Evolutionary conservation across 2,329 filamentous ascomycete genomes (phyloP), one percentile per base, ranked within the genome.

Genomic region (Trichocomaceae sp.): DNA sequence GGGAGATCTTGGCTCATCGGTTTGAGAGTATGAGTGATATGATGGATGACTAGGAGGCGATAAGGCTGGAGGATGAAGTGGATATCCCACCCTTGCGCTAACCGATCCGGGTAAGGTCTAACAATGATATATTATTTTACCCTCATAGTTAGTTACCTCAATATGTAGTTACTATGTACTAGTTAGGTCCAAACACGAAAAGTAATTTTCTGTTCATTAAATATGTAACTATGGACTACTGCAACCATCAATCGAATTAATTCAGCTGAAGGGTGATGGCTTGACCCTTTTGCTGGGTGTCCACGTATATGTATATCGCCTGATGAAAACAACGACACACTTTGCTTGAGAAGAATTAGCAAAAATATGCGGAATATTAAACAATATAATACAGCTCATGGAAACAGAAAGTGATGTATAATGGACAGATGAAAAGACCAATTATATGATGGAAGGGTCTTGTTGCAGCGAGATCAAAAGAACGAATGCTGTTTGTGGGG

Each of bases 381-480:
- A 52, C 10, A 31, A 15, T 33, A 46, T 46, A 23, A 33, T 46
- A 52, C 50, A 52, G 50, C 50, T 52, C 50, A 17, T 26, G 3
- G 17, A 20, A 52, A 8, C 33, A 33, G 19, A 37, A 45, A 22
- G 35, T 17, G 22, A 22, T 31, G 41, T 15, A 10, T 33, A 12
- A 9, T 17, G 39, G 20, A 22, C 17, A 52, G 41, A 12, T 12
- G 17, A 20, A 17, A 10, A 46, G 12, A 26, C 20, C 29, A 44
- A 52, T 52, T 52, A 52, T 41, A 29, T 17, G 41, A 54, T 3
- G 61, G 58, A 15, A 60, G 33, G 26, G 23, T 13, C 44, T 22
- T 37, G 13, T 10, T 3, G 20, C 9, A 42, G 23, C 22, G 45
- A 49, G 37, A 23, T 42, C 37, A 31, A 49, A n/a, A 26, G 23